These are phyloP conservation scores for Colletotrichum tanaceti DNA, from an alignment of 2,329 filamentous ascomycete species.

Conservation along the genomic window DNA sequence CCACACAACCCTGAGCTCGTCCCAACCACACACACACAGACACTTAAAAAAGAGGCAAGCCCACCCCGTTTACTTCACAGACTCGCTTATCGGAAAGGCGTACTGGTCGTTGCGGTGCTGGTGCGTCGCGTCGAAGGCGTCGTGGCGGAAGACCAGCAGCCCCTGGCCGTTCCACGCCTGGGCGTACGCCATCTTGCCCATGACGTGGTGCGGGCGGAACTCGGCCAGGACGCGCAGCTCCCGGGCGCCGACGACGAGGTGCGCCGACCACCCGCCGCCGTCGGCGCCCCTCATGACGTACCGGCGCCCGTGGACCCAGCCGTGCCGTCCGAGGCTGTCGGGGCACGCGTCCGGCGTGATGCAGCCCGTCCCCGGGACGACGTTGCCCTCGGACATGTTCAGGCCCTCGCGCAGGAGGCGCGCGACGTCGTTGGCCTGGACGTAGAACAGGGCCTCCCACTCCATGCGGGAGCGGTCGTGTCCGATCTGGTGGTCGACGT, in stretches of 20 bases:
- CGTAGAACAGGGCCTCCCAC: neutral
- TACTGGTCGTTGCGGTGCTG: neutral
- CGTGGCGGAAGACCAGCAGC: neutral
- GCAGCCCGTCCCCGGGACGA: neutral
- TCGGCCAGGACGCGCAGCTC: neutral
- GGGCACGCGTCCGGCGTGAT: neutral
- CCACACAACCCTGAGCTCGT: neutral
- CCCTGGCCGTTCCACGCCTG: neutral
- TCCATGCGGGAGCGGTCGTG: neutral
- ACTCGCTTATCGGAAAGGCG: neutral
- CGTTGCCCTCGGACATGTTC: neutral
- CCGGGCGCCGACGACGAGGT: constrained; percentile 10
- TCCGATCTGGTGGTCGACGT: neutral
- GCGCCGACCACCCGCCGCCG: constrained; percentile 7
- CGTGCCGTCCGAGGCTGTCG: neutral
- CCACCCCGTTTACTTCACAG: no score
- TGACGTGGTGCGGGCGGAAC: neutral
- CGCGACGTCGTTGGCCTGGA: neutral
- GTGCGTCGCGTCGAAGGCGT: neutral
- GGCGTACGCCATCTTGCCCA: neutral
- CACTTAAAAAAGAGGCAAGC: no score
- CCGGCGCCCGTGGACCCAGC: constrained; percentile 11
- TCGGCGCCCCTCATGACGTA: neutral
- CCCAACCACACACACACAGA: neutral
- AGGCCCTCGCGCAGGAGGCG: neutral